phyloP scores from a whole-genome alignment of 2,329 filamentous ascomycete species.

The Ceratocystiopsis brevicomis region DNA sequence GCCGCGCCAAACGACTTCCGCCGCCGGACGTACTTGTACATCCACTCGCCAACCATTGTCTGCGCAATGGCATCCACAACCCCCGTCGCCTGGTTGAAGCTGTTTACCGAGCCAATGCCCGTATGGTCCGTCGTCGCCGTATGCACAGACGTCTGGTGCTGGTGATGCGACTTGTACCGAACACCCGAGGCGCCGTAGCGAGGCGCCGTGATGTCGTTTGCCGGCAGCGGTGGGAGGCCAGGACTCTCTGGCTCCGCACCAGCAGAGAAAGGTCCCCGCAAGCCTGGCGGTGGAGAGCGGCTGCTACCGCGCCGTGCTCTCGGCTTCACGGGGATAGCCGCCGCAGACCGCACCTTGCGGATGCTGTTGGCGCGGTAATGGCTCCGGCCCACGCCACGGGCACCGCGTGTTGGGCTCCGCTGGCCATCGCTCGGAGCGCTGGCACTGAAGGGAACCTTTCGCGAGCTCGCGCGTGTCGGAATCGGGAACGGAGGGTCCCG shows the following conservation, averaged over 20 bases:
- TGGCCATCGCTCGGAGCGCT: slow-evolving; percentile 54
- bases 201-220: slow-evolving; percentile 49
- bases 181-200: slow-evolving; percentile 20
- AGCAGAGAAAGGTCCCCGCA: slow-evolving; percentile 32
- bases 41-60: slow-evolving; percentile 96
- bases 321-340: slow-evolving; percentile 41
- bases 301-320: slow-evolving; percentile 27
- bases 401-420: slow-evolving; percentile 51
- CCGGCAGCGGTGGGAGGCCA: slow-evolving; percentile 51
- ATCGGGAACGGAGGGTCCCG: slow-evolving; percentile 74
- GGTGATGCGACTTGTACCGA: slow-evolving; percentile 28
- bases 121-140: slow-evolving; percentile 30
- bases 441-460: slow-evolving; percentile 45
- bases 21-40: slow-evolving; percentile 77
- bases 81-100: slow-evolving; percentile 47
- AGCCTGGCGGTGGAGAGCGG: slow-evolving; percentile 35
- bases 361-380: slow-evolving; percentile 42
- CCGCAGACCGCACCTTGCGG: slow-evolving; percentile 71
- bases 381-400: slow-evolving; percentile 27
- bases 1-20: slow-evolving; percentile 78
- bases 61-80: slow-evolving; percentile 95
- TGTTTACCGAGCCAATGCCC: slow-evolving; percentile 30
- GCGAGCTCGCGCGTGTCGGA: slow-evolving; percentile 71
- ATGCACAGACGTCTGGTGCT: slow-evolving; percentile 40
- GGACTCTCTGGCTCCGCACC: slow-evolving; percentile 52